Conservation (phyloP, 768 basidiomycete species). For the Dioszegia aurantiaca region DNA sequence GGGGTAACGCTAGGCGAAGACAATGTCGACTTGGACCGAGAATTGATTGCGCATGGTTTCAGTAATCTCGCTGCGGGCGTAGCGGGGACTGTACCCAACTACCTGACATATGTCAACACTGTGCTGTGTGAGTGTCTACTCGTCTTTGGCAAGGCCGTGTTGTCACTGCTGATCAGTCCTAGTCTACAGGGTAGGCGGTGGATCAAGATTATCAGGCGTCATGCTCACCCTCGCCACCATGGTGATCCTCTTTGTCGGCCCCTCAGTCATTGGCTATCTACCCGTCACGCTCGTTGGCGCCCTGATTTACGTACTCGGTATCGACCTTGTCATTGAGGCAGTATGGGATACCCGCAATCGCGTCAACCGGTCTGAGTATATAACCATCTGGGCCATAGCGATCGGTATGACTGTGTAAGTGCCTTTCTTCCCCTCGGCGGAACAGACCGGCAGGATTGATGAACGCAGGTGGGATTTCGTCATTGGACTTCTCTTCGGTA, state of each 20-base stretch:
- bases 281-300: constrained; percentile 89
- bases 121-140: constrained; percentile 46
- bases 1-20: constrained; percentile 88
- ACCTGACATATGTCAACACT: constrained; percentile 62
- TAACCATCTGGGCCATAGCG: constrained; percentile 54
- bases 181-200: constrained; percentile 92
- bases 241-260: constrained; percentile 73
- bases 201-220: constrained; percentile 76
- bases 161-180: not conserved
- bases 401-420: constrained; percentile 72
- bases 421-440: constrained; percentile 51
- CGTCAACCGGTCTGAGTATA: constrained; percentile 65
- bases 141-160: not conserved
- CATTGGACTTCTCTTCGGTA: constrained; percentile 85
- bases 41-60: constrained; percentile 87
- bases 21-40: constrained; percentile 79
- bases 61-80: constrained; percentile 81
- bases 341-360: constrained; percentile 92
- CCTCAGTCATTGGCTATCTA: constrained; percentile 84
- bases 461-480: constrained; percentile 70
- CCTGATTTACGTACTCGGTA: constrained; percentile 87
- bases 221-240: constrained; percentile 74
- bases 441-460: no score
- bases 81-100: constrained; percentile 83
- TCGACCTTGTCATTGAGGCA: constrained; percentile 92